phyloP scores from a whole-genome alignment of 1,284 basidiomycete genomes.

The Tilletia indica region DNA sequence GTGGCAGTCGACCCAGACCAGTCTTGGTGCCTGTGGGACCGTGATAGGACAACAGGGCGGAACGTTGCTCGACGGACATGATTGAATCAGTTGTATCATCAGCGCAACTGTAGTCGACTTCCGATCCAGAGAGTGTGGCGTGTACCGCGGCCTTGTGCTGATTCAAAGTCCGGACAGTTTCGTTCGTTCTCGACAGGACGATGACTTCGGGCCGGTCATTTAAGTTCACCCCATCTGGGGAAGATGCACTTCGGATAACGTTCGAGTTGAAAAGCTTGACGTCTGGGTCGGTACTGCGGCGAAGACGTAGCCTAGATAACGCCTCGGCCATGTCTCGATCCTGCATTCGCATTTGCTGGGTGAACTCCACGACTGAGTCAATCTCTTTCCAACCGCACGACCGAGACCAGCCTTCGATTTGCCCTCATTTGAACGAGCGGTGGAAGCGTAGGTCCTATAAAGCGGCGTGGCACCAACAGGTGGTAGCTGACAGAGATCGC shows the following conservation, averaged over 20 bases:
- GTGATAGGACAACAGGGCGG: background rate
- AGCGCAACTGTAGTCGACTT: background rate
- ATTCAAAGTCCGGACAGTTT: background rate
- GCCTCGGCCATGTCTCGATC: background rate
- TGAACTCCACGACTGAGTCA: background rate
- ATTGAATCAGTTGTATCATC: background rate
- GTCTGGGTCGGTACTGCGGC: no score
- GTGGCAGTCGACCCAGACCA: background rate
- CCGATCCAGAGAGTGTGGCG: no score
- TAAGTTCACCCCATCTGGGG: background rate
- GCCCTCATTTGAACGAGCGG: no score
- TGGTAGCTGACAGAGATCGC: slow-evolving; percentile 7
- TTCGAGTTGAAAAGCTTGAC: no score
- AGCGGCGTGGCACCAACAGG: background rate
- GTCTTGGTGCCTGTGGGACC: no score
- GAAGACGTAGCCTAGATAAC: background rate
- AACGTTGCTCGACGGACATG: background rate
- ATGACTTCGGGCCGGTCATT: background rate
- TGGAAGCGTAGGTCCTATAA: no score
- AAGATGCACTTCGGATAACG: background rate
- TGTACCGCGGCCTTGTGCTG: background rate
- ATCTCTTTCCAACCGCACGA: background rate
- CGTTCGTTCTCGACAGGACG: background rate
- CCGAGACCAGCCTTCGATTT: background rate
- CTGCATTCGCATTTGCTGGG: background rate